Base-by-base conservation (phyloP, 192 early-diverging fungal species). In the Funneliformis geosporum region DNA sequence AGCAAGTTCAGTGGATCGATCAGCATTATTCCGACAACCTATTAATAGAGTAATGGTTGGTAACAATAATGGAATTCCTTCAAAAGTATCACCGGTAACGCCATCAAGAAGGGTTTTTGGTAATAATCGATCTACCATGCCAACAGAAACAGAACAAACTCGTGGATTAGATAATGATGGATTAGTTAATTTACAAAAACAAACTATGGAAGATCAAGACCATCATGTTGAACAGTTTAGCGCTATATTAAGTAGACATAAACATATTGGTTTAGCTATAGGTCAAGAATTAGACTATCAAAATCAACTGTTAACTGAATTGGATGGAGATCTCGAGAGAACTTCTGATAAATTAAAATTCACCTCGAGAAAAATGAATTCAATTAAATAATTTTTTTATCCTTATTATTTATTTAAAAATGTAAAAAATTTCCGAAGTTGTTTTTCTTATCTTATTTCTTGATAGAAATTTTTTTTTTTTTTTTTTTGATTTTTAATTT, bases 201-300 rank as follows among this genome's bases (percentile, higher is more conserved):
- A 92, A 39, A 83, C 90, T 60, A 96, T 99, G 93, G 79, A 85
- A 25, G 88, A 92, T 73, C 97, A 99, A 79, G 97, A 99, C 77
- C 80, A 84, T 38, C 88, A 90, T 73, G 90, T 96, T 6, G 88
- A 91, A 9, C 87, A 92, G n/a, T 90, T 99, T 44, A 90, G 89
- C 38, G 77, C 87, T 21, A 91, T 97, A 33, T 79, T 99, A 73
- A 85, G 86, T 60, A 87, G 96, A 60, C 97, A 99, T 82, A 90
- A 91, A 78, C 90, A 97, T 78, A 89, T 99, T 84, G 96, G 96
- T 18, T 65, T 90, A 70, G 89, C 93, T 18, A 98, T 99, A 73
- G 91, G 93, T 25, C 82, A 96, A 23, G 97, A 99, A 83, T 86
- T 99, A 43, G 96, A 98, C 68, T 83, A 91, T 79, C 97, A 99